A percentile compares a stretch with the other conserved stretches of the same genome.
These are phyloP conservation scores for Leccinellum rugosiceps DNA, from an alignment of 768 basidiomycete species.

Conservation along the genomic window DNA sequence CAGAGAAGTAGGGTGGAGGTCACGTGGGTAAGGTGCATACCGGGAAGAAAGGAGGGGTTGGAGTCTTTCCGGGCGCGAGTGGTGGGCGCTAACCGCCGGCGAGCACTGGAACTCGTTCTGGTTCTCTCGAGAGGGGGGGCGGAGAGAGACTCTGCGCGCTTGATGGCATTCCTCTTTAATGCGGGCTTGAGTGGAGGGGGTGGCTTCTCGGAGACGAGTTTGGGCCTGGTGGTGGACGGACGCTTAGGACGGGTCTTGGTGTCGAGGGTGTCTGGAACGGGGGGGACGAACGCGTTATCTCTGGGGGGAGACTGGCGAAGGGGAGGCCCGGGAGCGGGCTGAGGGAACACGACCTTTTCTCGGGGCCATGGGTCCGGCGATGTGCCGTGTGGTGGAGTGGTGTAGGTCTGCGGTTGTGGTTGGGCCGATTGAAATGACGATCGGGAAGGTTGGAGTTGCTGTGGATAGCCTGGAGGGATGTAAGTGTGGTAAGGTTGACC, in stretches of 20 bases:
- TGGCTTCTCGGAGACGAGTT: conserved; percentile 26
- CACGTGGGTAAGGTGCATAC: conserved; percentile 11
- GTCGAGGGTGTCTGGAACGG: conserved; percentile 19
- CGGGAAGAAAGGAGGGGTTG: conserved; percentile 33
- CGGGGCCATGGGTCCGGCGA: conserved; percentile 33
- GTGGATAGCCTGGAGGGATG: conserved; percentile 30
- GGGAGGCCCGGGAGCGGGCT: conserved; percentile 10
- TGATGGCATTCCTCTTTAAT: conserved; percentile 45
- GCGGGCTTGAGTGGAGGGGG: conserved; percentile 53
- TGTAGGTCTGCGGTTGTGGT: conserved; percentile 18
- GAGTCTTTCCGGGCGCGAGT: conserved; percentile 36
- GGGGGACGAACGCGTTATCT: conserved; percentile 22
- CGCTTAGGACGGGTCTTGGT: conserved; percentile 36
- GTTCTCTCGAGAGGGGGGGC: conserved; percentile 33
- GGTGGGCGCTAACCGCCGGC: conserved; percentile 31
- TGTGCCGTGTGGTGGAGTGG: conserved; percentile 31
- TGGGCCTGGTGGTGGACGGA: conserved; percentile 28
- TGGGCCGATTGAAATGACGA: conserved; percentile 2
- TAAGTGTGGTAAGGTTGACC: conserved; percentile 41
- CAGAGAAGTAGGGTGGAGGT: conserved; percentile 14
- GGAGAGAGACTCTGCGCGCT: conserved; percentile 23
- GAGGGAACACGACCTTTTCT: conserved; percentile 33
- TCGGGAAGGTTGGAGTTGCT: neutral
- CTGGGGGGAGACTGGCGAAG: conserved; percentile 16
- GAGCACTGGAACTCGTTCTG: conserved; percentile 41